phyloP scores from a whole-genome alignment of 345 rosid species.

The Populus alba region DNA sequence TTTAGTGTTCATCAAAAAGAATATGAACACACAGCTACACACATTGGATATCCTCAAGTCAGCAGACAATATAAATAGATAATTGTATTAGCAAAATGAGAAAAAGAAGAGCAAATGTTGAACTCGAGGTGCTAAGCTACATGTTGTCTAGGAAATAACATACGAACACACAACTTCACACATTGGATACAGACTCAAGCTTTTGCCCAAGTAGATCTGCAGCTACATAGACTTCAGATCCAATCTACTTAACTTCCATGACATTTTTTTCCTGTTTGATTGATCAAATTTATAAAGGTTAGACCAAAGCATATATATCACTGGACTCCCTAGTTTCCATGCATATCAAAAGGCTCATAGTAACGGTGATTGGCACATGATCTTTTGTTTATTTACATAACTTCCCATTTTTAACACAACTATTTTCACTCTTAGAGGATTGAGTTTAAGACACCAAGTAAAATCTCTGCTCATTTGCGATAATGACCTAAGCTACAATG shows the following conservation, averaged over 20 bases:
- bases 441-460: too few relatives aligned
- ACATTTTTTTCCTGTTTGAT: neutral
- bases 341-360: too few relatives aligned
- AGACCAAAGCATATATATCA: too few relatives aligned
- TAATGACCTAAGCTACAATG: too few relatives aligned
- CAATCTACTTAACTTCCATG: neutral
- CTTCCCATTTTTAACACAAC: too few relatives aligned
- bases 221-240: neutral
- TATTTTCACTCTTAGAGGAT: too few relatives aligned
- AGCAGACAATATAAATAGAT: neutral
- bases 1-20: conserved; percentile 10
- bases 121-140: neutral
- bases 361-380: too few relatives aligned
- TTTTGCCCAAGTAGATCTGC: neutral
- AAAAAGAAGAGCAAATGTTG: neutral
- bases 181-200: neutral
- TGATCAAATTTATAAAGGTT: neutral
- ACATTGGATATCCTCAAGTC: neutral
- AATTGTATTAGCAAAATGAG: neutral
- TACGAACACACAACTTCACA: neutral
- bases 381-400: too few relatives aligned
- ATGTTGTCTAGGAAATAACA: neutral
- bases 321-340: too few relatives aligned
- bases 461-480: too few relatives aligned
- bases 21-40: too few relatives aligned